A percentile compares a stretch with the other conserved stretches of the same genome.
These are phyloP conservation scores for Saccharomyces hybrid DNA, from an alignment of 1,139 yeast genomes.

Conservation along the genomic window DNA sequence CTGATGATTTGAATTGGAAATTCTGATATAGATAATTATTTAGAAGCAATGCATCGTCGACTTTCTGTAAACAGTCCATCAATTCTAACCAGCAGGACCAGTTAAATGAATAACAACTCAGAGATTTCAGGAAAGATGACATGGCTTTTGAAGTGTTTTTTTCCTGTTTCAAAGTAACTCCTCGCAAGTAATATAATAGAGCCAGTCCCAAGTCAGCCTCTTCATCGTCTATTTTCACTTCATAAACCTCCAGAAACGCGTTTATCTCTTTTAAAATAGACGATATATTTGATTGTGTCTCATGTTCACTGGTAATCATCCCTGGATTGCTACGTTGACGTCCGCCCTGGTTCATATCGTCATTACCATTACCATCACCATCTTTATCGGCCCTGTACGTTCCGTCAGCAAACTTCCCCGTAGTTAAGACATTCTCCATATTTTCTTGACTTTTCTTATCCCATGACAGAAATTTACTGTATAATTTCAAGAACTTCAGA, in stretches of 20 bases:
- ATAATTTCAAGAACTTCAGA: constrained; percentile 58
- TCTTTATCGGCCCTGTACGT: constrained; percentile 5
- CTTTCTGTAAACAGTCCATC: constrained; percentile 51
- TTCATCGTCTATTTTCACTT: constrained; percentile 31
- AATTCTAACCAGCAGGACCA: constrained; percentile 95
- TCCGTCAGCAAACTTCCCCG: constrained; percentile 16
- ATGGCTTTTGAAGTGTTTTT: constrained; percentile 56
- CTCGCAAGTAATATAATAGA: constrained; percentile 61
- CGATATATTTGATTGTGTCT: constrained; percentile 21
- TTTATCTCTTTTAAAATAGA: constrained; percentile 36
- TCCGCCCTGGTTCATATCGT: not conserved
- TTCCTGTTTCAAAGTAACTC: constrained; percentile 57
- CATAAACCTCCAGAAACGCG: constrained; percentile 31
- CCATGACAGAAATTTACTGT: constrained; percentile 62
- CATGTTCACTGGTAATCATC: constrained; percentile 15
- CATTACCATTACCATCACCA: constrained; percentile 2
- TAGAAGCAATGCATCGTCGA: constrained; percentile 53
- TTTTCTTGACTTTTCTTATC: constrained; percentile 71
- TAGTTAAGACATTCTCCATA: constrained; percentile 51
- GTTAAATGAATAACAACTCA: constrained; percentile 61
- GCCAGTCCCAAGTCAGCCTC: constrained; percentile 21
- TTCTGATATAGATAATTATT: constrained; percentile 37
- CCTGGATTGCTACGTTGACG: not conserved
- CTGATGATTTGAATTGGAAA: constrained; percentile 19
- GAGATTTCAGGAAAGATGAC: constrained; percentile 48